A percentile compares a stretch with the other conserved stretches of the same genome.
phyloP scores from a whole-genome alignment of 2,329 filamentous ascomycete species.

The Pseudocercospora crystallina region DNA sequence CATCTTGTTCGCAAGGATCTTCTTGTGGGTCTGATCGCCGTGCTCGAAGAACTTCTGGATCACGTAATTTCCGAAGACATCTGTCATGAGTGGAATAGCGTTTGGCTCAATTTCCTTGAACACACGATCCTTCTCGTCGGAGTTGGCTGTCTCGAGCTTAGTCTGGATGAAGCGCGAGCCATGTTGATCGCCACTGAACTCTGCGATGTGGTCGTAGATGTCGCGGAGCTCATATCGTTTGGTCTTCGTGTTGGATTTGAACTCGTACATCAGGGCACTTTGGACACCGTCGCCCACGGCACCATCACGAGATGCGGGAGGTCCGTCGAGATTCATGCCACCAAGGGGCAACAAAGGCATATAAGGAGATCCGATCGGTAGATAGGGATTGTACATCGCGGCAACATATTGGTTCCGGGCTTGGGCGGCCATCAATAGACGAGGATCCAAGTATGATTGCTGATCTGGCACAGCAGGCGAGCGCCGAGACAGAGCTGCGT shows the following conservation, averaged over 20 bases:
- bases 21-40: conserved; percentile 91
- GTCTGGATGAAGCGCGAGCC: conserved; percentile 94
- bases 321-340: conserved; percentile 39
- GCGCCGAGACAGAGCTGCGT: conserved; percentile 11
- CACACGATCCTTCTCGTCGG: conserved; percentile 89
- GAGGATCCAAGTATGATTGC: conserved; percentile 39
- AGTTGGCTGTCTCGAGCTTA: conserved; percentile 88
- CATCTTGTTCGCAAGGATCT: conserved; percentile 80
- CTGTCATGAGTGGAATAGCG: conserved; percentile 84
- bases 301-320: conserved; percentile 52
- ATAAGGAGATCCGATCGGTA: conserved; percentile 37
- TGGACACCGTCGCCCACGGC: conserved; percentile 63
- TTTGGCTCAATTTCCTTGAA: conserved; percentile 87
- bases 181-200: conserved; percentile 94
- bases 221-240: conserved; percentile 82
- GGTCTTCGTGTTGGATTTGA: conserved; percentile 70
- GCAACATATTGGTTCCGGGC: conserved; percentile 36
- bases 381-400: conserved; percentile 35
- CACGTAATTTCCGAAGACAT: conserved; percentile 97
- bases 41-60: conserved; percentile 98
- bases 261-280: conserved; percentile 76
- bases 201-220: conserved; percentile 82
- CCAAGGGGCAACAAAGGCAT: conserved; percentile 38
- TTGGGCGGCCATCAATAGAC: conserved; percentile 39
- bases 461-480: conserved; percentile 35